Base-by-base conservation (phyloP, 768 basidiomycete species). In the Leccinum fibrillosum region DNA sequence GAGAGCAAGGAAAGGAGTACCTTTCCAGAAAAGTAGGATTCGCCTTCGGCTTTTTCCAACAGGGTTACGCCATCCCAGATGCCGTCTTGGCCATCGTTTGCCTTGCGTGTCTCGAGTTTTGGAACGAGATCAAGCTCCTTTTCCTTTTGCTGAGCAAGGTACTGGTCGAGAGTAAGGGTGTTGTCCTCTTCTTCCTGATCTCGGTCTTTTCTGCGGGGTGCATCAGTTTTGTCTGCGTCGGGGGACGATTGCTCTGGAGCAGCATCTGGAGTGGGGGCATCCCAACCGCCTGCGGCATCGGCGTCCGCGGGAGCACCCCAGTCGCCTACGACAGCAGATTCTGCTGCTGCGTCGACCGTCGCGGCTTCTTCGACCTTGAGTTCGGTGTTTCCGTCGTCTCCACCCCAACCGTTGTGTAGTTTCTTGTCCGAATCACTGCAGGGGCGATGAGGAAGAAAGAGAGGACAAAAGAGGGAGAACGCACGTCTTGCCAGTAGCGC, bases 361-460 rank as follows among this genome's bases (percentile, higher is more conserved):
- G 89, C 96, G 28, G 83, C 87, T 59, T 85, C 75, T 73, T 98
- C 95, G 34, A 80, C 81, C 76, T 88, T 87, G 68, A 92, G 81
- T 75, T 98, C 96, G 39, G 89, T 74, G 64, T 78, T 81, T 65
- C 90, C 93, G 66, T 94, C 91, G 62, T 94, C 92, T 44, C 90
- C 92, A 63, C 96, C 96, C 96, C 96, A 98, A 64, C 88, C 89
- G 70, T 93, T 90, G 72, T 92, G 89, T 66, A 95, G 77, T 79
- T 92, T 93, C 83, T 98, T 98, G 65, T 94, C 91, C 48, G 92
- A 89, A 77, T 98, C 96, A 72, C 92, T 94, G 62, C 12, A 57
- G 50, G 57, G 34, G 55, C 10, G 58, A 57, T 62, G 59, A 60
- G 61, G 50, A 57, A 54, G 49, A 28, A 23, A 48, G 54, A 3